Conservation (phyloP, 371 early-diverging fungal species). For the Haplosporangium sp. region DNA sequence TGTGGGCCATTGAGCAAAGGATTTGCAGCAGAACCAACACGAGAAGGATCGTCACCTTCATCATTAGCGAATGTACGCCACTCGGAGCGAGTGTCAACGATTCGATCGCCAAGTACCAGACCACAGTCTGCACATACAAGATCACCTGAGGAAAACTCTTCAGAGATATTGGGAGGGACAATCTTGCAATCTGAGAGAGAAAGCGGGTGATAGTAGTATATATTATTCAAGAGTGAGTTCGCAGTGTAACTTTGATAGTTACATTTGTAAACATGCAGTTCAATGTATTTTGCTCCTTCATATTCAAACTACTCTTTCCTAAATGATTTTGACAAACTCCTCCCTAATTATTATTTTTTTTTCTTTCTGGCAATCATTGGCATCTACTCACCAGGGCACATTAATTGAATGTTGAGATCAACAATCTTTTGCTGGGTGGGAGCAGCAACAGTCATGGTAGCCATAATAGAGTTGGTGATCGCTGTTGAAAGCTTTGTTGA, state of each 20-base stretch:
- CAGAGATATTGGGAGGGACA: constrained; percentile 94
- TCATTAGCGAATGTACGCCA: constrained; percentile 99
- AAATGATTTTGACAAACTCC: background rate
- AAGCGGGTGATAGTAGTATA: background rate
- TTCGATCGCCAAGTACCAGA: constrained; percentile 94
- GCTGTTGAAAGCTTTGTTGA: background rate
- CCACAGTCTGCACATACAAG: constrained; percentile 99
- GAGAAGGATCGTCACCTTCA: constrained; percentile 97
- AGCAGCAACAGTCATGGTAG: constrained; percentile 32
- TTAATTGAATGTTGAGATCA: constrained; percentile 50
- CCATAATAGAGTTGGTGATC: constrained; percentile 14
- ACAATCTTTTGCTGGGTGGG: constrained; percentile 33
- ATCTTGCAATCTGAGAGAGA: constrained; percentile 78
- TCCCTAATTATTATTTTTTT: too few species aligned
- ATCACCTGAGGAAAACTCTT: constrained; percentile 95
- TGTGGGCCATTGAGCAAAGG: constrained; percentile 89
- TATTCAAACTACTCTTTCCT: background rate
- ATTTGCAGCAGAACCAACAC: constrained; percentile 98
- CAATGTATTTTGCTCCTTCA: background rate
- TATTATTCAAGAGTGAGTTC: constrained; percentile 18
- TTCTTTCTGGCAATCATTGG: background rate
- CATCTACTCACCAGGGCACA: constrained; percentile 53
- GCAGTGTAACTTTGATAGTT: background rate
- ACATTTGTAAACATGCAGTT: too few species aligned
- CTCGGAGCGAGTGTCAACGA: constrained; percentile 99